phyloP scores from a whole-genome alignment of 2,329 filamentous ascomycete species.

The Harringtonia lauricola region DNA sequence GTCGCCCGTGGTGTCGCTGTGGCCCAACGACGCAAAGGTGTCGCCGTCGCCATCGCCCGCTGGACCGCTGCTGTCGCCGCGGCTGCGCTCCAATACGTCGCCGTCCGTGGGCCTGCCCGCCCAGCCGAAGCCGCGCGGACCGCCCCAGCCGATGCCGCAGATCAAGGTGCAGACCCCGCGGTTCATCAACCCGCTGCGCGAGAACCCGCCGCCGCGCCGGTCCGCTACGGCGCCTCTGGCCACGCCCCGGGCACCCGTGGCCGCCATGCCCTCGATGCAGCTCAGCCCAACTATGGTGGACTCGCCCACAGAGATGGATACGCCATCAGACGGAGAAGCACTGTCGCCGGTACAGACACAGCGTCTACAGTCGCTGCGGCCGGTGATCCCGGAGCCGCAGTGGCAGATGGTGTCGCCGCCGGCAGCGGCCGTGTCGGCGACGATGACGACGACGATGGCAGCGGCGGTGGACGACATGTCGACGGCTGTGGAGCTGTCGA shows the following conservation, averaged over 20 bases:
- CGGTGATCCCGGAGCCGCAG: constrained; percentile 28
- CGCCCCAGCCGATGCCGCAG: too few species aligned
- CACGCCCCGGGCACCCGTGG: background rate
- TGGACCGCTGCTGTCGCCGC: constrained; percentile 21
- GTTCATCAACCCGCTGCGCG: constrained; percentile 8
- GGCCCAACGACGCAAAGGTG: too few species aligned
- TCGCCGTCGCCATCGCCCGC: too few species aligned
- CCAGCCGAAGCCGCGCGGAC: too few species aligned
- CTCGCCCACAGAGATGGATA: constrained; percentile 24
- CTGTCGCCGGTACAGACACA: background rate
- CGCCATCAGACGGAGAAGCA: constrained; percentile 5
- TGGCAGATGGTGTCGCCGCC: constrained; percentile 37
- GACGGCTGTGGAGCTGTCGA: constrained; percentile 52
- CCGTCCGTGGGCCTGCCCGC: constrained; percentile 18
- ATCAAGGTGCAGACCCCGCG: constrained; percentile 24
- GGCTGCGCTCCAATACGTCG: constrained; percentile 42
- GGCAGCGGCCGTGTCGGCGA: constrained; percentile 20
- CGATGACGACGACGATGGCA: constrained; percentile 7
- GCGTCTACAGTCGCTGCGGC: constrained; percentile 19
- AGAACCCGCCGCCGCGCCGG: constrained; percentile 6
- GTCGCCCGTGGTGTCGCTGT: constrained; percentile 35
- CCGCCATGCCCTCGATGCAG: constrained; percentile 10
- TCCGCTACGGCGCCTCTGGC: constrained; percentile 1
- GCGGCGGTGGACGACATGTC: constrained; percentile 29
- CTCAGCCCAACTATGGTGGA: constrained; percentile 28